Base-by-base conservation (phyloP, 2,329 filamentous ascomycete genomes). In the Talaromyces albobiverticillius region DNA sequence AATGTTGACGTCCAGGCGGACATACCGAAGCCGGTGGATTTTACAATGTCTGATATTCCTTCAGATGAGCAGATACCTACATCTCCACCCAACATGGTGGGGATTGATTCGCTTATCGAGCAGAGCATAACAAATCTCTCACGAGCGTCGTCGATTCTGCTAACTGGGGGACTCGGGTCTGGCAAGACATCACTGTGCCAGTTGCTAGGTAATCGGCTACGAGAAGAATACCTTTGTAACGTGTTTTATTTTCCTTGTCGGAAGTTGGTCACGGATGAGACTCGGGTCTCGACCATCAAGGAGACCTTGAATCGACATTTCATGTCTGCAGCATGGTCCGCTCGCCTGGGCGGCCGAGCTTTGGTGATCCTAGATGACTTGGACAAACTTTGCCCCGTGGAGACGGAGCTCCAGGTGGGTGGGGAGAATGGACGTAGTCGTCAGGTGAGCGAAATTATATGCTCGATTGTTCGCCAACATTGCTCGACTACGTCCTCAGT, bases 371-470 rank as follows among this genome's bases (percentile, higher is more conserved):
- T 99, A 1, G 94, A 99, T 65, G 94, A 99, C 64, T 75, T 99
- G 6, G 94, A 99, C 71, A 90, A 90, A 64, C 79, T 99, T 1
- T 97, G 93, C 66, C 93, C 94, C 0, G 87, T 86, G 1, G 95
- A 99, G 72, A 96, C 92, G 0, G 94, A 99, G 69, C 79, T 99
- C 11, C 90, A 96, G 70, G 89, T 95, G 4, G 90, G 90, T 58
- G 92, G 91, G 56, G 91, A 97, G 62, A 97, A 99, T 65, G 90
- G 90, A 16, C 84, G 93, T 59, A 97, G 92, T 68, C 84, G 91
- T 31, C 92, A 97, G 63, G 84, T 96, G 54, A 96, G 92, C 67
- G 94, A 99, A 70, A 84, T 90, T 0, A 81, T 99, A 4, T 88
- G 89, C 66, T 84, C 88, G 1, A 85, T 94, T 60, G 89, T 93